Conservation (phyloP, 1,284 basidiomycete genomes). For the Malassezia sp. region DNA sequence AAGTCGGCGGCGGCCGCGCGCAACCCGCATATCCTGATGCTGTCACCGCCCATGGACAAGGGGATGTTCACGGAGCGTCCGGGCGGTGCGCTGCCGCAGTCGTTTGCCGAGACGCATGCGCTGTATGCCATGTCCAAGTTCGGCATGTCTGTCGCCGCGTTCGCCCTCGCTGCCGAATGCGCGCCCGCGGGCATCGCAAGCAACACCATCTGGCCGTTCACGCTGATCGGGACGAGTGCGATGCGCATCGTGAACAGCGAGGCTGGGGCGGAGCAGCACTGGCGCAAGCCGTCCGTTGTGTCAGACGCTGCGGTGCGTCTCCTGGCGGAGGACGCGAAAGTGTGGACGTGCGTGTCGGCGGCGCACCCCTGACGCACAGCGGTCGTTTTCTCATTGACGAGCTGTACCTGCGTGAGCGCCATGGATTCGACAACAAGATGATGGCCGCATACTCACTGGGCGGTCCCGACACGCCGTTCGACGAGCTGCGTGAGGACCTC, state of each 20-base stretch:
- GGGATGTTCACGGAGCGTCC: slow-evolving; percentile 2
- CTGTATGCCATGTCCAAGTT: slow-evolving; percentile 43
- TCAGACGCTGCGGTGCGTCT: slow-evolving; percentile 37
- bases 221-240: slow-evolving; percentile 30
- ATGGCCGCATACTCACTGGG: slow-evolving; percentile 20
- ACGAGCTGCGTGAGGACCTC: slow-evolving; percentile 35
- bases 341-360: slow-evolving; percentile 11
- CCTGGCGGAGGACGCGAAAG: slow-evolving; percentile 23
- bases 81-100: slow-evolving; percentile 18
- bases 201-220: slow-evolving; percentile 38
- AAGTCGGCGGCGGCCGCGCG: slow-evolving; percentile 13
- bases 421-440: slow-evolving; percentile 18
- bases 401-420: slow-evolving; percentile 31
- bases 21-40: slow-evolving; percentile 44
- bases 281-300: slow-evolving; percentile 35
- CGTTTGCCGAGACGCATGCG: slow-evolving; percentile 19
- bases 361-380: slow-evolving; percentile 8
- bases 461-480: slow-evolving; percentile 21
- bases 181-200: slow-evolving; percentile 24
- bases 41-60: slow-evolving; percentile 32
- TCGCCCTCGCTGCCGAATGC: slow-evolving; percentile 37
- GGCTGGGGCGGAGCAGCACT: slow-evolving; percentile 20
- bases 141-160: slow-evolving; percentile 38
- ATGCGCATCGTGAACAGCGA: slow-evolving; percentile 37
- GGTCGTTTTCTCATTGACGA: slow-evolving; percentile 42